These are phyloP conservation scores for Apiotrichum sp. DNA, from an alignment of 1,284 basidiomycete species.

Conservation along the genomic window DNA sequence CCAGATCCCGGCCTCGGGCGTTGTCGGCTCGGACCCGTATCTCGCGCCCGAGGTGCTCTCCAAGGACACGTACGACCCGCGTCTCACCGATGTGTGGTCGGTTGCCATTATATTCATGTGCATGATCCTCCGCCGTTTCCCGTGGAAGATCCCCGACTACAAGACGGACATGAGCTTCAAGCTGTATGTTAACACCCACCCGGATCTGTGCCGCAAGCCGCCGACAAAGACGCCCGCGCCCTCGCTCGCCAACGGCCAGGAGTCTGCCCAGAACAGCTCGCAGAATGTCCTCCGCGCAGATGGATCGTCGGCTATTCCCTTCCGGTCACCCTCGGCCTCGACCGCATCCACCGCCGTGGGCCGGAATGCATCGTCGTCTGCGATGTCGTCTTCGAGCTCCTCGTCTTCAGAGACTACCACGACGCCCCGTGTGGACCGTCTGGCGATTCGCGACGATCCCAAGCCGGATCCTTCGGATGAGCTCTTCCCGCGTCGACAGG, in stretches of 20 bases:
- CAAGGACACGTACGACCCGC: constrained; percentile 79
- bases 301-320: constrained; percentile 38
- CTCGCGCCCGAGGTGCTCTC: constrained; percentile 93
- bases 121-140: constrained; percentile 97
- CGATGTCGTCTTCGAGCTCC: constrained; percentile 1
- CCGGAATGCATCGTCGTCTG: constrained; percentile 1
- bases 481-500: constrained; percentile 61
- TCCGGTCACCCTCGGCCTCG: constrained; percentile 30
- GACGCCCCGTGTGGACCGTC: constrained; percentile 16
- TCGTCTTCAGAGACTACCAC: constrained; percentile 23
- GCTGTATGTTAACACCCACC: constrained; percentile 86
- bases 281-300: constrained; percentile 30
- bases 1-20: constrained; percentile 72
- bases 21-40: constrained; percentile 97
- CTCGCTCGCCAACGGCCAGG: constrained; percentile 28
- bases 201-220: constrained; percentile 62
- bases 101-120: constrained; percentile 99
- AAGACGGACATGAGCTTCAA: constrained; percentile 89
- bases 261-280: constrained; percentile 23
- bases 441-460: constrained; percentile 26
- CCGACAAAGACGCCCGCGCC: constrained; percentile 39
- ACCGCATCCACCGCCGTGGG: constrained; percentile 30
- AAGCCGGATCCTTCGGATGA: constrained; percentile 58
- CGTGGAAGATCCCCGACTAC: constrained; percentile 96
- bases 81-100: constrained; percentile 98